These are phyloP conservation scores for Oidium heveae DNA, from an alignment of 2,329 filamentous ascomycete species.

Conservation along the genomic window DNA sequence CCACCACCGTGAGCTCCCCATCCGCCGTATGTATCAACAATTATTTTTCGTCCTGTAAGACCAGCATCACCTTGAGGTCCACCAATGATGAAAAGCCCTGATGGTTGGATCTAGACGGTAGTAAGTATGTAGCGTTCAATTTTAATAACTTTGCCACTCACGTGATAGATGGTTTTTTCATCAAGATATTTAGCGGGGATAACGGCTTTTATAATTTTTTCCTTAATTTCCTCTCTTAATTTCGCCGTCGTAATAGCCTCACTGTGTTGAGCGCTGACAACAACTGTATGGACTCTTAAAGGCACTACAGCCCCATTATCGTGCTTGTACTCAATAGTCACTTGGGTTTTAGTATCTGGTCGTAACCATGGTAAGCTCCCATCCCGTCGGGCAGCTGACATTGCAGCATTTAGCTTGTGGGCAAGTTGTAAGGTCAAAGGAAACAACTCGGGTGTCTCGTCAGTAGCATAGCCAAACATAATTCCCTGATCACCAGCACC, in stretches of 20 bases:
- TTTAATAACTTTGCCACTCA: conserved; percentile 21
- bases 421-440: conserved; percentile 82
- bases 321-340: conserved; percentile 96
- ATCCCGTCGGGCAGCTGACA: conserved; percentile 71
- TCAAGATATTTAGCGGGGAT: conserved; percentile 84
- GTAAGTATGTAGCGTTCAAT: conserved; percentile 2
- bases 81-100: conserved; percentile 95
- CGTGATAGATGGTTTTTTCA: conserved; percentile 86
- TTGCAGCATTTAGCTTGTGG: conserved; percentile 91
- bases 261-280: conserved; percentile 87
- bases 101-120: conserved; percentile 55
- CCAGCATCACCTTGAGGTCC: conserved; percentile 97
- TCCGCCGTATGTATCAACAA: conserved; percentile 94
- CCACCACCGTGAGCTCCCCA: conserved; percentile 99
- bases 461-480: conserved; percentile 99
- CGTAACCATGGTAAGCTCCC: conserved; percentile 81
- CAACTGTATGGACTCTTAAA: conserved; percentile 81
- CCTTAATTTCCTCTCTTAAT: conserved; percentile 79
- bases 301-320: conserved; percentile 85
- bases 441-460: conserved; percentile 93
- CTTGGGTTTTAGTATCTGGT: conserved; percentile 98
- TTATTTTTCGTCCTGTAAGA: conserved; percentile 97
- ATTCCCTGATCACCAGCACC: conserved; percentile 99
- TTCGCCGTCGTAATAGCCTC: conserved; percentile 72
- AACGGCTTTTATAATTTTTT: conserved; percentile 91